Evolutionary conservation across 73 alveolate genomes (phyloP).

Genomic region (Tetrahymena borealis): DNA sequence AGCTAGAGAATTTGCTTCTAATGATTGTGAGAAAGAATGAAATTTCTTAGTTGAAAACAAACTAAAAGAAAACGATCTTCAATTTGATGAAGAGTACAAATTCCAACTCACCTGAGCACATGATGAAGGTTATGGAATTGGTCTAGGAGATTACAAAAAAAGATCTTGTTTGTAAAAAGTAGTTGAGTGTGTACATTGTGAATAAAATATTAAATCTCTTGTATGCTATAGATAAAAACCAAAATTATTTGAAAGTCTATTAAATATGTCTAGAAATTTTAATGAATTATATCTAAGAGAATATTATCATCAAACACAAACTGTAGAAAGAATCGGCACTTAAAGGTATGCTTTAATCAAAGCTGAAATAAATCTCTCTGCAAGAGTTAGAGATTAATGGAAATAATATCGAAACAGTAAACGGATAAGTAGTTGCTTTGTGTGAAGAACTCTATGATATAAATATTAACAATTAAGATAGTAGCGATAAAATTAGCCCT

Average conservation of each 20-base stretch:
- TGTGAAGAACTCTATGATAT: neutral
- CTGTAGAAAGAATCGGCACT: neutral
- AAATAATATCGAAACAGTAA: neutral
- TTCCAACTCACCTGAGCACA: neutral
- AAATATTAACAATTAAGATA: neutral
- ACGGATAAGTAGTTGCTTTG: neutral
- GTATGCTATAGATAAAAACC: neutral
- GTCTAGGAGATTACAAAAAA: neutral
- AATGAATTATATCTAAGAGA: neutral
- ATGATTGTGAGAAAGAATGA: neutral
- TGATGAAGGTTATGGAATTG: neutral
- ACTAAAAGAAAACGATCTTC: neutral
- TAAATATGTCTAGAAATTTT: neutral
- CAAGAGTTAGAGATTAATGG: neutral
- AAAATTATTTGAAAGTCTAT: neutral
- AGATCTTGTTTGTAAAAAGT: neutral
- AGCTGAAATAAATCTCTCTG: neutral
- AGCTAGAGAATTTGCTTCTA: neutral
- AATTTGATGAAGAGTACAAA: neutral
- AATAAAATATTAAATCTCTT: neutral
- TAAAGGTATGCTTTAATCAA: neutral
- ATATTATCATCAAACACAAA: neutral
- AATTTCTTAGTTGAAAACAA: neutral
- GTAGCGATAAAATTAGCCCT: neutral
- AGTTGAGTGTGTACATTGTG: neutral